Conservation (phyloP, 169 alveolate genomes). For the Plasmodium coatneyi region DNA sequence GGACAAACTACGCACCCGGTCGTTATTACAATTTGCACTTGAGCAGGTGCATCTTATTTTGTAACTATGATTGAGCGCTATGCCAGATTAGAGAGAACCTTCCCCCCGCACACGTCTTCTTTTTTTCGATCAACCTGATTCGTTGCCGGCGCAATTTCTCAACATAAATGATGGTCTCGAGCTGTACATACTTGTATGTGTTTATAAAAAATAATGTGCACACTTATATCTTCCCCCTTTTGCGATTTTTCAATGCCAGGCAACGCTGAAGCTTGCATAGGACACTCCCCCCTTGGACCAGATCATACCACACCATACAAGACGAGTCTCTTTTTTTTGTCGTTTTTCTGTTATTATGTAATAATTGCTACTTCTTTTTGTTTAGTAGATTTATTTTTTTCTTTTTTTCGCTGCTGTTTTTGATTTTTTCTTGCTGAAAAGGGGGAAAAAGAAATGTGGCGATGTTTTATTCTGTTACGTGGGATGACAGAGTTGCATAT, state of each 20-base stretch:
- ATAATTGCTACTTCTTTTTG: not conserved
- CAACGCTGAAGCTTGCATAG: slow-evolving; percentile 64
- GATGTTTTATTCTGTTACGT: not conserved
- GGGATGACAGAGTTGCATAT: not conserved
- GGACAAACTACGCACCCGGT: not conserved
- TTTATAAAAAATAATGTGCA: not conserved
- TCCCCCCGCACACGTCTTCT: not conserved
- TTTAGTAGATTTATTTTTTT: not conserved
- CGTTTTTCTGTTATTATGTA: not conserved
- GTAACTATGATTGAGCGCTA: not conserved
- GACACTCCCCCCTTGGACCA: not conserved
- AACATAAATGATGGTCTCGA: not conserved
- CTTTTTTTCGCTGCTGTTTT: not conserved
- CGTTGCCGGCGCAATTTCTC: not conserved
- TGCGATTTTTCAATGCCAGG: slow-evolving; percentile 27
- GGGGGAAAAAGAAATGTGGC: not conserved
- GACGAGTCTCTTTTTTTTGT: not conserved
- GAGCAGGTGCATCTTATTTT: not conserved
- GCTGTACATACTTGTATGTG: not conserved
- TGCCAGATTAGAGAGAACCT: not conserved
- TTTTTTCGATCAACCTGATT: not conserved
- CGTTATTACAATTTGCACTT: not conserved
- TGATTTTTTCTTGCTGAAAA: slow-evolving; percentile 48
- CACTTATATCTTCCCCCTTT: not conserved
- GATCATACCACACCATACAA: not conserved